These are phyloP conservation scores for Lenzites betulinus DNA, from an alignment of 768 basidiomycete genomes.

Conservation along the genomic window DNA sequence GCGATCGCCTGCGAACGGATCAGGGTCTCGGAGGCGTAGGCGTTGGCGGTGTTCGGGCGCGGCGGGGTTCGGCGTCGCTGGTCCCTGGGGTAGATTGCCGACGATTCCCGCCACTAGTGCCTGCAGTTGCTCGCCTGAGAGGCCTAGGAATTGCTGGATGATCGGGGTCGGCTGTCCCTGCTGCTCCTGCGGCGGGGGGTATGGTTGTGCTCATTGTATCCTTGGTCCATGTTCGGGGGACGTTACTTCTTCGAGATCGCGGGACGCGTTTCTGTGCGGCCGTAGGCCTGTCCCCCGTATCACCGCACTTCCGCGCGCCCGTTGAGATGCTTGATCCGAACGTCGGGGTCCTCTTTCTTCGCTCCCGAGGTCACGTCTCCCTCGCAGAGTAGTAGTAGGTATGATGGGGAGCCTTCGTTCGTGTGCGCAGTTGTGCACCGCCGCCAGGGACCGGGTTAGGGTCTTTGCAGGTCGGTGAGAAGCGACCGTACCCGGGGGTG, in stretches of 20 bases:
- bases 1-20: not conserved
- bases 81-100: not conserved
- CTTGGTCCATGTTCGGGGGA: not conserved
- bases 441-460: not conserved
- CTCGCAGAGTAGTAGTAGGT: not conserved
- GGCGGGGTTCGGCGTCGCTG: not conserved
- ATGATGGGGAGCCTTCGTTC: not conserved
- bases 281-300: not conserved
- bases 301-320: not conserved
- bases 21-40: not conserved
- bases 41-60: not conserved
- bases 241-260: not conserved
- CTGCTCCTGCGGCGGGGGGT: too few species aligned
- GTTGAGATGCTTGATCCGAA: not conserved
- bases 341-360: not conserved
- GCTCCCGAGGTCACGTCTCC: too few species aligned
- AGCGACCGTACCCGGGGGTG: not conserved
- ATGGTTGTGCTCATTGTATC: not conserved
- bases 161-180: too few species aligned
- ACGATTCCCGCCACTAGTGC: not conserved
- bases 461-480: not conserved
- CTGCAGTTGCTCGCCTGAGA: not conserved
- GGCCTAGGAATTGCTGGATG: not conserved
- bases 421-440: constrained; percentile 2
- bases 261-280: not conserved